phyloP scores from a whole-genome alignment of 129 eudicot genomes.

The Centaurea solstitialis region DNA sequence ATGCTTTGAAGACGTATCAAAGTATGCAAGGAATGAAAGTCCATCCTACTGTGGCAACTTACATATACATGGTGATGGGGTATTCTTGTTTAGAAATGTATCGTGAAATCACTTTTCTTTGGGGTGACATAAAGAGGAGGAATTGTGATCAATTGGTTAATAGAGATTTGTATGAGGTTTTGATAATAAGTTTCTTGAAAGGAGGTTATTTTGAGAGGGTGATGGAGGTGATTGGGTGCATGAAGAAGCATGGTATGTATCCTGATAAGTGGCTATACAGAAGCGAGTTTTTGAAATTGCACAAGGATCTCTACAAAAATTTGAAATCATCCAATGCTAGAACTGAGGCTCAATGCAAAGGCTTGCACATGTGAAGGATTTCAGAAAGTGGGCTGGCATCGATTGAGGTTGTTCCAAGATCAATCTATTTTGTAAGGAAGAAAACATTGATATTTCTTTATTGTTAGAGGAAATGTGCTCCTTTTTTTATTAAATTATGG shows the following conservation, averaged over 20 bases:
- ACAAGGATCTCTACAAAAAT: slow-evolving; percentile 67
- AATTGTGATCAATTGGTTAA: slow-evolving; percentile 32
- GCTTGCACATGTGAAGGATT: slow-evolving; percentile 69
- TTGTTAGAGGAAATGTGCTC: no score
- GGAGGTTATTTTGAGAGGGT: slow-evolving; percentile 98
- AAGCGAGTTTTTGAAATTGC: slow-evolving; percentile 64
- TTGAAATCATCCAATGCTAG: slow-evolving; percentile 49
- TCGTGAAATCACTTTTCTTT: slow-evolving; percentile 74
- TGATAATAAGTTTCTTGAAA: slow-evolving; percentile 58
- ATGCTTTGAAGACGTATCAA: slow-evolving; percentile 69
- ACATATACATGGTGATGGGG: slow-evolving; percentile 56
- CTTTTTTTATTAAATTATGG: no score
- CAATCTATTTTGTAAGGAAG: background rate
- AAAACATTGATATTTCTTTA: background rate
- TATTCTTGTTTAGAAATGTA: slow-evolving; percentile 69
- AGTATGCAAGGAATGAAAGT: slow-evolving; percentile 67
- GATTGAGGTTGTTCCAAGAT: background rate
- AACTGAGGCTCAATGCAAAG: slow-evolving; percentile 73
- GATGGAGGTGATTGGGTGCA: slow-evolving; percentile 68
- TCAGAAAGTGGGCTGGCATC: slow-evolving; percentile 33
- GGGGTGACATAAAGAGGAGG: slow-evolving; percentile 92
- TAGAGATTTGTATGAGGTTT: slow-evolving; percentile 70
- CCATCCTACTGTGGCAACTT: slow-evolving; percentile 59
- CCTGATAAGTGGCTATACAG: slow-evolving; percentile 67
- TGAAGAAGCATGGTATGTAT: slow-evolving; percentile 61